Conservation (phyloP, 2,329 filamentous ascomycete species). For the Fusarium domesticum region DNA sequence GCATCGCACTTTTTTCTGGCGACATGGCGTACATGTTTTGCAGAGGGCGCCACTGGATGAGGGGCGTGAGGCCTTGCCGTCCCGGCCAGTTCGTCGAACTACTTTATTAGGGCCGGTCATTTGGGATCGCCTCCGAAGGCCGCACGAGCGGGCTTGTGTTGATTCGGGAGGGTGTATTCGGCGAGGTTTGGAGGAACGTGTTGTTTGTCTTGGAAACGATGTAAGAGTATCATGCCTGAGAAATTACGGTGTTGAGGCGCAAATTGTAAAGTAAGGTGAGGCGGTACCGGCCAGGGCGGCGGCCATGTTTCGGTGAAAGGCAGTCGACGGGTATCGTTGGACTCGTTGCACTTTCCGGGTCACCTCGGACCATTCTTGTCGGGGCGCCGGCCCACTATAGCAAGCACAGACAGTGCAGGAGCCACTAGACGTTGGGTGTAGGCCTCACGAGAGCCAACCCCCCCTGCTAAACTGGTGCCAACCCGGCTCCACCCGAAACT, state of each 20-base stretch:
- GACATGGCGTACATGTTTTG: conserved; percentile 37
- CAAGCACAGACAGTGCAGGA: background rate
- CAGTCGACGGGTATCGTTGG: background rate
- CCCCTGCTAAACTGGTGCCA: background rate
- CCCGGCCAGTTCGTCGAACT: conserved; percentile 20
- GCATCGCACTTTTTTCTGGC: conserved; percentile 37
- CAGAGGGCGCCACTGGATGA: conserved; percentile 28
- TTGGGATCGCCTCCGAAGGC: conserved; percentile 9
- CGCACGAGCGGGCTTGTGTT: conserved; percentile 5
- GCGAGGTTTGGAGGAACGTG: background rate
- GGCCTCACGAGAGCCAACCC: background rate
- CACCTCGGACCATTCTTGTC: background rate
- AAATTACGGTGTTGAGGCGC: background rate
- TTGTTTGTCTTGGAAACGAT: background rate
- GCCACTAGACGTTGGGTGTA: background rate
- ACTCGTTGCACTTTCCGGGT: background rate
- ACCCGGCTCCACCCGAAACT: background rate
- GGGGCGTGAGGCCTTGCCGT: conserved; percentile 21
- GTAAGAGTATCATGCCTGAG: background rate
- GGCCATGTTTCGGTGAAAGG: conserved; percentile 4
- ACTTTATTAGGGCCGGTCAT: conserved; percentile 28
- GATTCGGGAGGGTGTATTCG: background rate
- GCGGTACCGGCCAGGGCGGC: background rate
- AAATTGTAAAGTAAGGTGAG: background rate
- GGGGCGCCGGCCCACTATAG: background rate